These are phyloP conservation scores for Calonectria hawksworthii DNA, from an alignment of 2,329 filamentous ascomycete genomes.

Conservation along the genomic window DNA sequence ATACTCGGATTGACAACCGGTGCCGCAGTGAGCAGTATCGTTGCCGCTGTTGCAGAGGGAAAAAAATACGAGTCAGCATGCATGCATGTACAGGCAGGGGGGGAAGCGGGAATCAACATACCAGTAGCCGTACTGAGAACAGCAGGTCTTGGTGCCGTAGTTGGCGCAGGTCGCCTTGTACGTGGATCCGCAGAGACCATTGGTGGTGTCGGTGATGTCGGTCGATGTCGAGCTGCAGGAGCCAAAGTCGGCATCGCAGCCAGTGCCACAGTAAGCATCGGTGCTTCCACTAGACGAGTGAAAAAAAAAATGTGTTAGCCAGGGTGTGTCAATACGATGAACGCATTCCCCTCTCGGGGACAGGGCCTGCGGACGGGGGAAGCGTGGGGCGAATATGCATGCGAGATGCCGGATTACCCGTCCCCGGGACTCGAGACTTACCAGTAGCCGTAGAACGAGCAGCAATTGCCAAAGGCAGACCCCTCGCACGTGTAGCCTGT, in stretches of 20 bases:
- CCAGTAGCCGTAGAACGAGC: conserved; percentile 54
- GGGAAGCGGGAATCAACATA: too few relatives aligned
- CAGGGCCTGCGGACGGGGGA: not conserved
- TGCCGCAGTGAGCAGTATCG: conserved; percentile 44
- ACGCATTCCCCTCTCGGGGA: not conserved
- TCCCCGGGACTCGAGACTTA: conserved; percentile 37
- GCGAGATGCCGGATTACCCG: conserved; percentile 4
- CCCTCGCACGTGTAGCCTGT: conserved; percentile 52
- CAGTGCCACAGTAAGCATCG: conserved; percentile 17
- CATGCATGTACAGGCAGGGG: not conserved
- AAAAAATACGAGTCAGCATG: conserved; percentile 11
- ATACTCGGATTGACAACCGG: conserved; percentile 48
- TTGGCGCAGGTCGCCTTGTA: conserved; percentile 13
- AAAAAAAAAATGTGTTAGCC: conserved; percentile 2
- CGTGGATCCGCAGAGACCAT: conserved; percentile 18
- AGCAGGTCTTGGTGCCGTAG: conserved; percentile 46
- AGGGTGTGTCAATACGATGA: not conserved
- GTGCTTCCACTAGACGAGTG: conserved; percentile 43
- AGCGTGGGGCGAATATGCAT: not conserved
- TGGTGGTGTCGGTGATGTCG: conserved; percentile 6
- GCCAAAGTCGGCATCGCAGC: conserved; percentile 18
- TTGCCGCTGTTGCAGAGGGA: not conserved
- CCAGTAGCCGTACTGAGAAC: conserved; percentile 53
- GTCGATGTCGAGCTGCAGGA: not conserved
- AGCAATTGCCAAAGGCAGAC: conserved; percentile 54